A percentile compares a stretch with the other conserved stretches of the same genome.
Evolutionary conservation across 306 rosid species (phyloP).

Genomic region (Abrus precatorius): DNA sequence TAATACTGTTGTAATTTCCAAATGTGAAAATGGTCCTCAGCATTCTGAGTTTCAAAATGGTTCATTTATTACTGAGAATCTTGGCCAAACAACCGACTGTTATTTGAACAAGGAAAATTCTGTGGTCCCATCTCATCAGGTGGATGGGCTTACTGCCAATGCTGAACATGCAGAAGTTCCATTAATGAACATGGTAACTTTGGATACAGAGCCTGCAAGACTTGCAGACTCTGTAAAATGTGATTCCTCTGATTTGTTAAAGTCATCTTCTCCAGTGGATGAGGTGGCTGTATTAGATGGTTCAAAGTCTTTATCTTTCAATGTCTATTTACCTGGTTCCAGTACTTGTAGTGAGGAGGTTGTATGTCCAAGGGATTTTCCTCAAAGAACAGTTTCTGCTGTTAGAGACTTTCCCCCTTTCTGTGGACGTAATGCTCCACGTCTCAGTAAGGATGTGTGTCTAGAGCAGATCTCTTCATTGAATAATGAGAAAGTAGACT

Average conservation of each 20-base stretch:
- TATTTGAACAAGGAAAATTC: constrained; percentile 35
- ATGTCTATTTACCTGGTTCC: constrained; percentile 48
- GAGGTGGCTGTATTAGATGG: constrained; percentile 40
- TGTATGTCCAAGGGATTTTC: constrained; percentile 60
- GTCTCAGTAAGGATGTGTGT: constrained; percentile 45
- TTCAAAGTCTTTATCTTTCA: constrained; percentile 45
- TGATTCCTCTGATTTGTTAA: constrained; percentile 46
- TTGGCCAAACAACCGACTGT: constrained; percentile 25
- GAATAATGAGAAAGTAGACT: constrained; percentile 35
- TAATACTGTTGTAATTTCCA: constrained; percentile 16
- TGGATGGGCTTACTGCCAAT: constrained; percentile 42
- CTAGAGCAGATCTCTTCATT: constrained; percentile 28
- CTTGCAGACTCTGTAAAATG: constrained; percentile 38
- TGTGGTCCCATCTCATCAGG: constrained; percentile 26
- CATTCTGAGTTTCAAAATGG: constrained; percentile 35
- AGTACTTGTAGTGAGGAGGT: constrained; percentile 50
- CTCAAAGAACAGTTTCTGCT: constrained; percentile 77
- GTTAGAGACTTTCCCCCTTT: constrained; percentile 72
- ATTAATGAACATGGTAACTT: constrained; percentile 35
- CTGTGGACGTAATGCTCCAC: constrained; percentile 74
- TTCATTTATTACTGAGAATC: constrained; percentile 8
- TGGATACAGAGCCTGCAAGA: constrained; percentile 27
- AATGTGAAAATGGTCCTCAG: constrained; percentile 19
- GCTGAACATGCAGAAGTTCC: constrained; percentile 38
- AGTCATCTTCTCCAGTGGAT: constrained; percentile 47